Conservation (phyloP, 805 yeast species). For the Lipomyces sp. region DNA sequence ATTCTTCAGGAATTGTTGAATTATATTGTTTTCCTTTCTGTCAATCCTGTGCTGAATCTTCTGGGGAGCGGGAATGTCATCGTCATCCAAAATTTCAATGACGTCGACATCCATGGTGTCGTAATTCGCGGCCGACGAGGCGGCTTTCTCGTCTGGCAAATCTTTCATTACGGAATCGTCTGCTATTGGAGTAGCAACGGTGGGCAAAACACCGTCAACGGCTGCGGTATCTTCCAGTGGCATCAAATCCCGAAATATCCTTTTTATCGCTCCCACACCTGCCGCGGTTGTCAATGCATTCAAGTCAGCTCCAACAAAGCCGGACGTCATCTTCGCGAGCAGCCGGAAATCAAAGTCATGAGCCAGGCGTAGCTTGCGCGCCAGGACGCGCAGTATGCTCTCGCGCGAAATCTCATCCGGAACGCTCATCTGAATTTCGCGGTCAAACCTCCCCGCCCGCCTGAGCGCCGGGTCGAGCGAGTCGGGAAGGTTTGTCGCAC, state of each 20-base stretch:
- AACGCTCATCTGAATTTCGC: constrained; percentile 92
- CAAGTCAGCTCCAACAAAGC: constrained; percentile 96
- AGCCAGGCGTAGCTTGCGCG: constrained; percentile 59
- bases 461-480: constrained; percentile 90
- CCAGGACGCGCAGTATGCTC: constrained; percentile 52
- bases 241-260: constrained; percentile 63
- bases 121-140: constrained; percentile 13
- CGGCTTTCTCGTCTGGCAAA: background rate
- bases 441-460: constrained; percentile 94
- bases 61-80: constrained; percentile 28
- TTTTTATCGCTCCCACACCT: constrained; percentile 87
- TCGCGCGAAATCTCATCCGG: constrained; percentile 83
- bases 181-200: no score
- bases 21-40: constrained; percentile 44
- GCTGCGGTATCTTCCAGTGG: no score
- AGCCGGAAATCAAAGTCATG: constrained; percentile 65
- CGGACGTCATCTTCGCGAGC: constrained; percentile 91
- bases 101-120: constrained; percentile 38
- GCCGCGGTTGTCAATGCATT: constrained; percentile 91
- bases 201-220: no score
- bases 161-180: constrained; percentile 8
- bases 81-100: constrained; percentile 36
- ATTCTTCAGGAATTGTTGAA: constrained; percentile 64
- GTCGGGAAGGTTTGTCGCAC: constrained; percentile 97
- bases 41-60: constrained; percentile 17